Base-by-base conservation (phyloP, 2,329 filamentous ascomycete genomes). In the Hypoxylon rubiginosum region DNA sequence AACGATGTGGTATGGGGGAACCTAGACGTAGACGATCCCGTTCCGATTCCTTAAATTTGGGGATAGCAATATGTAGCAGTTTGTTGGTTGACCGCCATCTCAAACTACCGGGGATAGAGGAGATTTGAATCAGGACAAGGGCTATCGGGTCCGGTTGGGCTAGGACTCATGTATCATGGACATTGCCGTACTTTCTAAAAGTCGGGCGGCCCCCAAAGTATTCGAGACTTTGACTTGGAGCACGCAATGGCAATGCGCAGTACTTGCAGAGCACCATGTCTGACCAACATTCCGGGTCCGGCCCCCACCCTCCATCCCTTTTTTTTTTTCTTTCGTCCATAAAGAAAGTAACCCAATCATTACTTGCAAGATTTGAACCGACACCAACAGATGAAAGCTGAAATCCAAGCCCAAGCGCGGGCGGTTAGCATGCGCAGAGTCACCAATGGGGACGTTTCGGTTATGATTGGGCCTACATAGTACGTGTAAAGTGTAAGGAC, bases 311-410 rank as follows among this genome's bases (percentile, higher is more conserved):
- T 49, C 56, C 53, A 34, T 51, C 39, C 4, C 21, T 24, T 24
- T 24, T 24, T 24, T 24, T 24, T 24, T 24, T 24, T 15, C 32
- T n/a, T 56, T 15, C 32, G 36, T 41, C 56, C 19, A 60, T 32
- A 48, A 36, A 45, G 21, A 48, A 36, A 43, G 41, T 49, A 48
- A n/a, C 50, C 45, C 36, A 41, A 41, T n/a, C 54, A 46, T 41
- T 45, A 45, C 43, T 57, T 62, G 64, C 60, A 30, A 43, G 36
- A 58, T 62, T 58, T 34, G 58, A 51, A 48, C 57, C 67, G 64
- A 69, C 64, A 59, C 67, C 67, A 69, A 69, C 64, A 61, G 19
- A 36, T 57, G 43, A 43, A 60, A 69, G 61, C 58, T 63, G 67
- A 69, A 39, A 69, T 49, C 48, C 55, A 64, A 50, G 61, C 55